Conservation (phyloP, 2,329 filamentous ascomycete genomes). For the Pezicula radicicola region DNA sequence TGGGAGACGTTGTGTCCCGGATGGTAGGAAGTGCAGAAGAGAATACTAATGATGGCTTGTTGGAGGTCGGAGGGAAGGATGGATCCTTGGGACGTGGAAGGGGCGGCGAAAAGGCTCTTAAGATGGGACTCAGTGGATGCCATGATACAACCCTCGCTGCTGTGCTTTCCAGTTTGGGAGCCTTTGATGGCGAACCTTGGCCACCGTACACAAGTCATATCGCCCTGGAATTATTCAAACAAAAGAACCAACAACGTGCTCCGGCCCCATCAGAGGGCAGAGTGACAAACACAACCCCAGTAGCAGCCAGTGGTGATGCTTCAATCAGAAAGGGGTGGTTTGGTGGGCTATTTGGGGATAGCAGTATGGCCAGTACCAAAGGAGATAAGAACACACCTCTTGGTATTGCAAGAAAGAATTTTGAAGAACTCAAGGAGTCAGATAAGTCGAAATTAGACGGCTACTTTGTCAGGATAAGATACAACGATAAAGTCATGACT, state of each 20-base stretch:
- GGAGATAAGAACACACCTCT: conserved; percentile 22
- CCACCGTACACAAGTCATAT: conserved; percentile 92
- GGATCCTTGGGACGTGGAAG: conserved; percentile 35
- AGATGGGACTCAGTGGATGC: conserved; percentile 79
- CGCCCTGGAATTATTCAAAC: conserved; percentile 83
- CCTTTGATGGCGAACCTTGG: conserved; percentile 72
- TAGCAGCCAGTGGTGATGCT: background rate
- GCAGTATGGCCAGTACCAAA: conserved; percentile 14
- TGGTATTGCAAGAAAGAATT: conserved; percentile 59
- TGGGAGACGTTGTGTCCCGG: conserved; percentile 77
- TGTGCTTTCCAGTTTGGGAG: conserved; percentile 73
- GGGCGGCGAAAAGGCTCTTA: conserved; percentile 53
- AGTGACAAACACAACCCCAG: background rate
- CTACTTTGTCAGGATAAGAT: conserved; percentile 86
- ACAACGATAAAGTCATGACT: conserved; percentile 80
- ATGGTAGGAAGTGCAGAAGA: conserved; percentile 68
- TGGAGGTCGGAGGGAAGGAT: conserved; percentile 40
- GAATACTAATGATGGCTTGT: conserved; percentile 47
- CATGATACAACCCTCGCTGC: conserved; percentile 92
- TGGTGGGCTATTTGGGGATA: conserved; percentile 19
- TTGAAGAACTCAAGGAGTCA: conserved; percentile 48
- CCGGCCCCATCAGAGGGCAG: conserved; percentile 20
- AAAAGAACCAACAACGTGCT: conserved; percentile 32
- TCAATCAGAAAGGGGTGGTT: conserved; percentile 20
- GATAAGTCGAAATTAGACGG: conserved; percentile 63